Percentiles rank a stretch among this genome's conserved stretches.
These are phyloP conservation scores for Mucuna pruriens DNA, from an alignment of 306 rosid species.

Conservation along the genomic window DNA sequence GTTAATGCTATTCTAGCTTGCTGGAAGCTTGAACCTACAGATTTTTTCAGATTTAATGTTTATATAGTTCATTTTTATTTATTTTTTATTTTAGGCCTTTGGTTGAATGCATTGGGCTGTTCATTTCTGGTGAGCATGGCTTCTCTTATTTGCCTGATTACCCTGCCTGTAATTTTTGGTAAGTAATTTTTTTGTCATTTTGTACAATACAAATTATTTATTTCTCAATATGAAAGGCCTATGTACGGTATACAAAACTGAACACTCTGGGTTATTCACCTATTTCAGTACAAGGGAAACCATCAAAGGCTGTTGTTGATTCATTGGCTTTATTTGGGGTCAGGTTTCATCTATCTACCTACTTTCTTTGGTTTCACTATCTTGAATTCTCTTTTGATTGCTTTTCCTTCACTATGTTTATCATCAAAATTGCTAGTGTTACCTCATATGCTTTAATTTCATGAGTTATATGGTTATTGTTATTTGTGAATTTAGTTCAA, in stretches of 20 bases:
- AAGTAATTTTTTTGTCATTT: constrained; percentile 37
- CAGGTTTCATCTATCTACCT: constrained; percentile 54
- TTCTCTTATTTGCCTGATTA: constrained; percentile 84
- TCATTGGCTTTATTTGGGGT: constrained; percentile 99
- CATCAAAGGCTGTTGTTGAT: constrained; percentile 88
- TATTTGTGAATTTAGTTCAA: constrained; percentile 7
- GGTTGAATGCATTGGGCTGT: constrained; percentile 91
- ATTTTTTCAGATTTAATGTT: constrained; percentile 14
- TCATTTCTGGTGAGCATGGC: constrained; percentile 98
- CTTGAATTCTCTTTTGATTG: constrained; percentile 20
- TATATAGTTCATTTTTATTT: constrained; percentile 15
- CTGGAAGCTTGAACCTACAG: neutral
- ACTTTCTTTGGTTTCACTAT: constrained; percentile 37
- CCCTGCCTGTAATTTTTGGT: constrained; percentile 88
- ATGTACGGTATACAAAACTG: constrained; percentile 23
- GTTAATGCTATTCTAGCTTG: constrained; percentile 25
- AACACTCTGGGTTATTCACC: constrained; percentile 39
- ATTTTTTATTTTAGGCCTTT: constrained; percentile 61
- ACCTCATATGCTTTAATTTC: neutral
- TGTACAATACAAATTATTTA: constrained; percentile 20
- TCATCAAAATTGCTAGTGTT: constrained; percentile 14
- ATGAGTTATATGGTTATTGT: neutral
- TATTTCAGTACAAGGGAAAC: constrained; percentile 92
- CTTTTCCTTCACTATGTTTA: constrained; percentile 13
- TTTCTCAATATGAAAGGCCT: constrained; percentile 19